Percentiles rank a stretch among this genome's conserved stretches.
These are phyloP conservation scores for Hansenula anomala DNA, from an alignment of 1,139 yeast genomes.

Conservation along the genomic window DNA sequence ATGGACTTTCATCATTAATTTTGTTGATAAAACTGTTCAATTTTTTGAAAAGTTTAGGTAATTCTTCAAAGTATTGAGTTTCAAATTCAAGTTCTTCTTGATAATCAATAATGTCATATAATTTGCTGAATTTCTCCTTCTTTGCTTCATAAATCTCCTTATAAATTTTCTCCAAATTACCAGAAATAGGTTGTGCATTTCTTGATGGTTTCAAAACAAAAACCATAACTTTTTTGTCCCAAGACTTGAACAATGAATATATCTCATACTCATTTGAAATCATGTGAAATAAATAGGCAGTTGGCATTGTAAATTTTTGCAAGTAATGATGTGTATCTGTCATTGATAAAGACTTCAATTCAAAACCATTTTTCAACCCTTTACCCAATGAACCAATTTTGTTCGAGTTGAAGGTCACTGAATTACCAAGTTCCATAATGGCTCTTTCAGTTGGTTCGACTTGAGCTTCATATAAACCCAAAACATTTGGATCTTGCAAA, in stretches of 20 bases:
- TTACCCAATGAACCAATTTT: conserved; percentile 78
- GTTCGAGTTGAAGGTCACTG: conserved; percentile 61
- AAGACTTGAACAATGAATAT: conserved; percentile 61
- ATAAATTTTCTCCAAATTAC: conserved; percentile 50
- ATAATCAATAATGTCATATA: conserved; percentile 45
- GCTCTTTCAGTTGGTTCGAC: conserved; percentile 68
- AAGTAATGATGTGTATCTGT: conserved; percentile 48
- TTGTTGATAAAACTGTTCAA: conserved; percentile 50
- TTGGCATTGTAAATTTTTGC: conserved; percentile 49
- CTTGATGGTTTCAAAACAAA: conserved; percentile 67
- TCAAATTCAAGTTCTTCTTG: conserved; percentile 49
- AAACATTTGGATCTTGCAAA: conserved; percentile 56
- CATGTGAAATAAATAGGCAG: conserved; percentile 67
- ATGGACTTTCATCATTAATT: conserved; percentile 64
- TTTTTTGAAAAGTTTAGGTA: conserved; percentile 45
- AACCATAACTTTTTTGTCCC: conserved; percentile 50
- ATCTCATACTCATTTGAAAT: conserved; percentile 76
- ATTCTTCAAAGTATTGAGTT: conserved; percentile 45
- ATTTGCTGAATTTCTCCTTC: conserved; percentile 38
- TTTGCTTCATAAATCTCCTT: conserved; percentile 45
- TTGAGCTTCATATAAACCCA: conserved; percentile 76
- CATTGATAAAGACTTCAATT: conserved; percentile 49
- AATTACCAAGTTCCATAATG: conserved; percentile 70
- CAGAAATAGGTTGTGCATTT: conserved; percentile 63
- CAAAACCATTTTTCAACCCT: conserved; percentile 84